Evolutionary conservation across 139 green algal genomes (phyloP).

Genomic region (Auxenochlorella protothecoides): DNA sequence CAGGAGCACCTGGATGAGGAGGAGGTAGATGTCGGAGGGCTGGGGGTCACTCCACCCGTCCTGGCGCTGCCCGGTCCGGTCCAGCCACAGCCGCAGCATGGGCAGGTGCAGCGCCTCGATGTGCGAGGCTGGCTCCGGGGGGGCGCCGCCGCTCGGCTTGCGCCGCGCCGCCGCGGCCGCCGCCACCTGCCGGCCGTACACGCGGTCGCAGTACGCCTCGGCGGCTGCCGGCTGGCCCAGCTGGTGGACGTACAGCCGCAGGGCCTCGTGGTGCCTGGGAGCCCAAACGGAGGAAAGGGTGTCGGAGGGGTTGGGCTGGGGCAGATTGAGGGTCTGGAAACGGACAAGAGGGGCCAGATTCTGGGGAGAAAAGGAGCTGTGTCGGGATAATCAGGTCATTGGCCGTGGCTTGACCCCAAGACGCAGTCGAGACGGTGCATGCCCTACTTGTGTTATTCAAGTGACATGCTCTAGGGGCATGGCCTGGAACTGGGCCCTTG

Average conservation of each 20-base stretch:
- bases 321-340: too few species aligned
- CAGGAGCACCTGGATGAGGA: slow-evolving; percentile 24
- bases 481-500: too few species aligned
- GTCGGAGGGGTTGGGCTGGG: too few species aligned
- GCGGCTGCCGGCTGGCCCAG: slow-evolving; percentile 37
- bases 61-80: background rate
- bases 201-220: slow-evolving; percentile 65
- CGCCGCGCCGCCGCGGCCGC: background rate
- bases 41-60: background rate
- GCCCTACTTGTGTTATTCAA: background rate
- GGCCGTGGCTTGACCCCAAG: background rate
- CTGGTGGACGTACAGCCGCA: slow-evolving; percentile 55
- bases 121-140: background rate
- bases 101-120: background rate
- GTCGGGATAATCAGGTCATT: background rate
- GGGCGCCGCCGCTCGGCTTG: background rate
- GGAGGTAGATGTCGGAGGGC: slow-evolving; percentile 27
- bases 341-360: background rate
- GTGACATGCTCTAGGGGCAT: background rate
- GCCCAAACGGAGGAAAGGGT: too few species aligned
- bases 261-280: slow-evolving; percentile 49
- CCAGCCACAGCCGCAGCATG: background rate
- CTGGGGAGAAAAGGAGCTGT: background rate
- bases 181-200: slow-evolving; percentile 20
- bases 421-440: background rate